A percentile compares a stretch with the other conserved stretches of the same genome.
Evolutionary conservation across 2,329 filamentous ascomycete species (phyloP).

Genomic region (Neopestalotiopsis clavispora): DNA sequence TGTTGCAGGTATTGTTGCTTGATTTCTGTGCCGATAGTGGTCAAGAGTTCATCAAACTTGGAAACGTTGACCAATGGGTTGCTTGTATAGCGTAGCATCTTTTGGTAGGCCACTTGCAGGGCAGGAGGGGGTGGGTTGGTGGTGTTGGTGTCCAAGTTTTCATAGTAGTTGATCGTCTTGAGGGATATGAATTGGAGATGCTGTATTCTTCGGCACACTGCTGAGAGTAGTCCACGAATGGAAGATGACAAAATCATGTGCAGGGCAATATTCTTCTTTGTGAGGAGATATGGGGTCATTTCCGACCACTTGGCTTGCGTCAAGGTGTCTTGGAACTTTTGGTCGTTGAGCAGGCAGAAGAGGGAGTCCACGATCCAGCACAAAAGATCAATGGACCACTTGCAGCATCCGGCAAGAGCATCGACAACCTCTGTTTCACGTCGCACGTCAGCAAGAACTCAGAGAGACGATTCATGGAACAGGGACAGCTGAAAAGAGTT

Average conservation of each 20-base stretch:
- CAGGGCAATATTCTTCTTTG: conserved; percentile 61
- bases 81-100: conserved; percentile 56
- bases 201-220: conserved; percentile 67
- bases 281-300: conserved; percentile 56
- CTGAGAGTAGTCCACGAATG: conserved; percentile 73
- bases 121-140: conserved; percentile 50
- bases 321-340: conserved; percentile 55
- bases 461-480: conserved; percentile 20
- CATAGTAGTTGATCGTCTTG: conserved; percentile 56
- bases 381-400: conserved; percentile 78
- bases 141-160: conserved; percentile 41
- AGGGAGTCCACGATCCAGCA: conserved; percentile 66
- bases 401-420: conserved; percentile 74
- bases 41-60: conserved; percentile 68
- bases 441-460: neutral
- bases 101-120: conserved; percentile 61
- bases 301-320: conserved; percentile 51
- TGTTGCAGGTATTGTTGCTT: conserved; percentile 54
- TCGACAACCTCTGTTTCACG: conserved; percentile 67
- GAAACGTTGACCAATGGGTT: conserved; percentile 60
- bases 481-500: conserved; percentile 14
- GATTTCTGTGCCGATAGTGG: conserved; percentile 51
- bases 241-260: conserved; percentile 75
- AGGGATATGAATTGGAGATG: conserved; percentile 58
- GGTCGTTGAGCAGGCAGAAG: conserved; percentile 59